Evolutionary conservation across 495 filamentous ascomycete genomes (phyloP).

Genomic region (Choiromyces venosus): DNA sequence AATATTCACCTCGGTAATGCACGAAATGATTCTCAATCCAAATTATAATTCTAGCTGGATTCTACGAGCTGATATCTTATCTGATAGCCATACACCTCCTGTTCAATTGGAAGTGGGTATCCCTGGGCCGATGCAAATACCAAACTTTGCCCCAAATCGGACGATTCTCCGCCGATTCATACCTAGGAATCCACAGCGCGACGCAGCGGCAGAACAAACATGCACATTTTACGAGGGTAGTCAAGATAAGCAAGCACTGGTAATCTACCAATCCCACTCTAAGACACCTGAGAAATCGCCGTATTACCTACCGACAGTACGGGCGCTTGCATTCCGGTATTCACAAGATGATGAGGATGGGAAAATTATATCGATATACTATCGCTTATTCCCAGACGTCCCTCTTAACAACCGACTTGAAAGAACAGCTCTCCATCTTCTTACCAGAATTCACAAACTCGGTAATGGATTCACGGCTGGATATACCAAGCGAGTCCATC

Average conservation of each 20-base stretch:
- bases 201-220: conserved; percentile 69
- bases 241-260: conserved; percentile 49
- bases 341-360: conserved; percentile 15
- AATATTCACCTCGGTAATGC: conserved; percentile 59
- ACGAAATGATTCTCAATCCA: conserved; percentile 73
- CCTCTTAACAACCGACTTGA: conserved; percentile 53
- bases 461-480: conserved; percentile 57
- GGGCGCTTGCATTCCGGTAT: conserved; percentile 63
- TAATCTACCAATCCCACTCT: conserved; percentile 76
- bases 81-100: conserved; percentile 44
- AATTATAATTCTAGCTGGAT: conserved; percentile 79
- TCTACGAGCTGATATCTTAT: conserved; percentile 79
- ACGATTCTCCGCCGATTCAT: conserved; percentile 68
- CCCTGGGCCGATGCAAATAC: conserved; percentile 47
- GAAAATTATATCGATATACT: conserved; percentile 55
- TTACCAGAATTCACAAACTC: conserved; percentile 70
- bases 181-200: conserved; percentile 71
- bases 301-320: conserved; percentile 77
- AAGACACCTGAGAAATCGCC: conserved; percentile 58
- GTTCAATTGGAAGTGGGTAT: conserved; percentile 19
- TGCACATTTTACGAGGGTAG: conserved; percentile 58
- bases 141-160: conserved; percentile 53
- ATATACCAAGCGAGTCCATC: conserved; percentile 68
- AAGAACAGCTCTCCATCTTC: conserved; percentile 64
- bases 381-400: conserved; percentile 54